Conservation (phyloP, 192 early-diverging fungal genomes). For the Gigaspora rosea region DNA sequence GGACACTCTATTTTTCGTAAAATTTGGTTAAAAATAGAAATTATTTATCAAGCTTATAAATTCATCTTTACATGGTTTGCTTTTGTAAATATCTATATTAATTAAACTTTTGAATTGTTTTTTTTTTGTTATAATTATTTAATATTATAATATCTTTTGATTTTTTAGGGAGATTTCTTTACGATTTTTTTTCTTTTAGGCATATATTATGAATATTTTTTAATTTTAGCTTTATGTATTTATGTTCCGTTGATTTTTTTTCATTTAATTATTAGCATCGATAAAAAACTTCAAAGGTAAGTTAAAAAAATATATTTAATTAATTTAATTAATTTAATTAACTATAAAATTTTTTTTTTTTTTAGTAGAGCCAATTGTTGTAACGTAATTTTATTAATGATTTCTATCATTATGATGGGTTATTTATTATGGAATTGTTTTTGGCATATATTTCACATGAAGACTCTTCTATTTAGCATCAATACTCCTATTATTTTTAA, state of each 20-base stretch:
- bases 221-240: conserved; percentile 19
- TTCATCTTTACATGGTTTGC: conserved; percentile 90
- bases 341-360: no score
- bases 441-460: neutral
- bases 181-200: conserved; percentile 86
- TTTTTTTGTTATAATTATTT: conserved; percentile 12
- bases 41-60: conserved; percentile 79
- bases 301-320: no score
- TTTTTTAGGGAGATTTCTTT: conserved; percentile 77
- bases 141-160: no score
- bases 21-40: conserved; percentile 73
- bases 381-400: neutral
- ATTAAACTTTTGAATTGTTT: conserved; percentile 9
- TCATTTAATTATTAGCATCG: conserved; percentile 24
- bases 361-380: no score
- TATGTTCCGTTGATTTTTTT: conserved; percentile 43
- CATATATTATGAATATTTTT: conserved; percentile 42
- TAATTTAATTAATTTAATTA: no score
- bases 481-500: conserved; percentile 52
- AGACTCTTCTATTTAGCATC: no score
- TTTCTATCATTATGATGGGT: conserved; percentile 45
- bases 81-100: conserved; percentile 53
- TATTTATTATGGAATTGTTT: neutral
- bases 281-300: no score
- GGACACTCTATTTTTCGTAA: conserved; percentile 75